These are phyloP conservation scores for Fusarium sp. DNA, from an alignment of 2,329 filamentous ascomycete genomes.

Conservation along the genomic window DNA sequence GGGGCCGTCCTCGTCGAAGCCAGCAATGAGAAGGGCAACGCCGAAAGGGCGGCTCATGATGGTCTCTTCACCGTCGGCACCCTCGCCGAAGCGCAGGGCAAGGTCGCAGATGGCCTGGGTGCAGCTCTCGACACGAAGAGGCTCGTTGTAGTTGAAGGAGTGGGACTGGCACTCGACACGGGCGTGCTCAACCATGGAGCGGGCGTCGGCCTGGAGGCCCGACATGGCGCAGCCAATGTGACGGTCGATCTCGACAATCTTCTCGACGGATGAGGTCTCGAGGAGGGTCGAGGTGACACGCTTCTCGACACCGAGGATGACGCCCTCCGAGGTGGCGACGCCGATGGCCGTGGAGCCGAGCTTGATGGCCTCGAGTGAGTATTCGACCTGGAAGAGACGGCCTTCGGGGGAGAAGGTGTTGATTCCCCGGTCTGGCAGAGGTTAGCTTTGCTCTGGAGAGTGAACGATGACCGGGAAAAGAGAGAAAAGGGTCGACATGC, in stretches of 20 bases:
- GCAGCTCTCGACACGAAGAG: conserved; percentile 94
- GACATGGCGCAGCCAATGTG: conserved; percentile 99
- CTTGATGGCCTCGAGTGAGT: conserved; percentile 99
- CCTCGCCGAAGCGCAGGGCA: conserved; percentile 95
- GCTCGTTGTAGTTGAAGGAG: conserved; percentile 97
- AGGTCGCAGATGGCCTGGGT: conserved; percentile 99
- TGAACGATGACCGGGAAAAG: conserved; percentile 12
- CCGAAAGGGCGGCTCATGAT: conserved; percentile 99
- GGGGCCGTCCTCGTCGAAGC: conserved; percentile 96
- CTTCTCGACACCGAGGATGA: conserved; percentile 98
- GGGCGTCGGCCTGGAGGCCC: conserved; percentile 95
- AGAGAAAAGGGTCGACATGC: conserved; percentile 66
- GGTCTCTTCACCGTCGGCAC: conserved; percentile 96
- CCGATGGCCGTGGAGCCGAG: conserved; percentile 98
- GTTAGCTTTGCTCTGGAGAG: conserved; percentile 29
- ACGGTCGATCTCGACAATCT: conserved; percentile 99
- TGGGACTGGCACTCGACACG: conserved; percentile 98
- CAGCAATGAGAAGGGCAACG: conserved; percentile 94
- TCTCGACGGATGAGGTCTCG: conserved; percentile 97
- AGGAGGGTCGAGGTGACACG: conserved; percentile 97
- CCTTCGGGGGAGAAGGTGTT: conserved; percentile 99
- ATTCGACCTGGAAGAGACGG: conserved; percentile 99
- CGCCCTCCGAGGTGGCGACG: conserved; percentile 93
- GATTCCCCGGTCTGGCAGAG: conserved; percentile 86
- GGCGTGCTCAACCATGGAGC: conserved; percentile 98